Base-by-base conservation (phyloP, 768 basidiomycete species). In the Dacryopinax spathularia region DNA sequence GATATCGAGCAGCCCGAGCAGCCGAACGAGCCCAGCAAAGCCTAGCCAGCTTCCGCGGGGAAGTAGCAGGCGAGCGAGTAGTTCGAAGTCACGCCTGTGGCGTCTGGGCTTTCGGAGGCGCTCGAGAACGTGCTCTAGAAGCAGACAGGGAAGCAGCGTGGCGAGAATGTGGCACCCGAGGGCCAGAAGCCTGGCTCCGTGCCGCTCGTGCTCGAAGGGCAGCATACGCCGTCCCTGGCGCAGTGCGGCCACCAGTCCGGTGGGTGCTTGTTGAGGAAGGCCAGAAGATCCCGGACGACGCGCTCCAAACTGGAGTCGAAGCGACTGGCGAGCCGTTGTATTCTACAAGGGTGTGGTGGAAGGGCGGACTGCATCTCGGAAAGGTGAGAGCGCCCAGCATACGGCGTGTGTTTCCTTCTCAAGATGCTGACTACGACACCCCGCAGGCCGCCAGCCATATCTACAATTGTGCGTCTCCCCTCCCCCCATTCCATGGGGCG, bases 191-290 rank as follows among this genome's bases (percentile, higher is more conserved):
- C 10, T 64, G 63, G 63, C 33, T 64, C 6, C 27, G 34, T 2
- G 22, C 62, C 16, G 34, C 29, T 6, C 22, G 35, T n/a, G 15
- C 35, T 35, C 27, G 62, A 48, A 29, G 62, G 34, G 63, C 37
- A 20, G 61, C 48, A 2, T 29, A 33, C 34, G 60, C 60, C 68
- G 71, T 70, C n/a, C 64, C 68, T 3, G 61, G 64, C 37, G 72
- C 69, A 1, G 66, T 70, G 31, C 70, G 68, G 43, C 71, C 72
- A 3, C 63, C 70, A 27, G 61, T 72, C 61, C 65, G 60, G 61
- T 73, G 72, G 72, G 71, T 72, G 33, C 67, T 73, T 6, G 72
- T 73, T 20, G 68, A 71, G 39, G 60, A 65, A 33, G 69, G 70
- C 13, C 63, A 66, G 34, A 31, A 43, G 16, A 35, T 69, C 31